Percentiles rank a stretch among this genome's conserved stretches.
Conservation (phyloP, 345 rosid genomes). For the Eucalyptus erythrocorys region DNA sequence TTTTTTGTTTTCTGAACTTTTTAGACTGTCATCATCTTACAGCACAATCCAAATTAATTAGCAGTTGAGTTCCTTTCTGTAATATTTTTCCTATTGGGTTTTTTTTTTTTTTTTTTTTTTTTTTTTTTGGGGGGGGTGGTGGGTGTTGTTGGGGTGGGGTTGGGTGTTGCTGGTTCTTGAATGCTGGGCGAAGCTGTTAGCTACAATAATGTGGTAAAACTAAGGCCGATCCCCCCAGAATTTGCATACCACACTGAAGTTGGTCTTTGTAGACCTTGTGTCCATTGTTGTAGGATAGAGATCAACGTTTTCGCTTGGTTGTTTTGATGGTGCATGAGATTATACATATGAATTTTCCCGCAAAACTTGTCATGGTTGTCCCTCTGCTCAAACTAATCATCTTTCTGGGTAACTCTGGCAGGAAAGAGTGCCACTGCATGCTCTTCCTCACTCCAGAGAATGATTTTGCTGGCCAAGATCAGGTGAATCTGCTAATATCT, state of each 20-base stretch:
- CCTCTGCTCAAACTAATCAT: neutral
- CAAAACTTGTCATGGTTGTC: neutral
- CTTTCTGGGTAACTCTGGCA: slow-evolving; percentile 15
- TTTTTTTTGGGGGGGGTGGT: too few relatives aligned
- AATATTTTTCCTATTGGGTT: neutral
- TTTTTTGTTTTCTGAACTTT: neutral
- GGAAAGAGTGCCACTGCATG: slow-evolving; percentile 99
- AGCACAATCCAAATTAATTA: neutral
- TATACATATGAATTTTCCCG: neutral
- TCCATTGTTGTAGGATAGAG: neutral
- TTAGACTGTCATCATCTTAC: neutral
- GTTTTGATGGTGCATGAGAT: neutral
- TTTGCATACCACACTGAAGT: neutral
- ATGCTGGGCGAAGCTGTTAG: neutral
- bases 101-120: too few relatives aligned
- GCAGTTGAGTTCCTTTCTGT: neutral
- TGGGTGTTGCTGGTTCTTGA: neutral
- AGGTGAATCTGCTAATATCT: slow-evolving; percentile 28
- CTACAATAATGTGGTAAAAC: neutral
- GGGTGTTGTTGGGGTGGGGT: neutral
- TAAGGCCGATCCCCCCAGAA: neutral
- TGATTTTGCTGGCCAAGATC: slow-evolving; percentile 92
- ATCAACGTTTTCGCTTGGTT: neutral
- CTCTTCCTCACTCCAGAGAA: slow-evolving; percentile 94
- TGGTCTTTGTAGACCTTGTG: neutral